Evolutionary conservation across 2,329 filamentous ascomycete species (phyloP).

Genomic region (Fonsecaea pedrosoi): DNA sequence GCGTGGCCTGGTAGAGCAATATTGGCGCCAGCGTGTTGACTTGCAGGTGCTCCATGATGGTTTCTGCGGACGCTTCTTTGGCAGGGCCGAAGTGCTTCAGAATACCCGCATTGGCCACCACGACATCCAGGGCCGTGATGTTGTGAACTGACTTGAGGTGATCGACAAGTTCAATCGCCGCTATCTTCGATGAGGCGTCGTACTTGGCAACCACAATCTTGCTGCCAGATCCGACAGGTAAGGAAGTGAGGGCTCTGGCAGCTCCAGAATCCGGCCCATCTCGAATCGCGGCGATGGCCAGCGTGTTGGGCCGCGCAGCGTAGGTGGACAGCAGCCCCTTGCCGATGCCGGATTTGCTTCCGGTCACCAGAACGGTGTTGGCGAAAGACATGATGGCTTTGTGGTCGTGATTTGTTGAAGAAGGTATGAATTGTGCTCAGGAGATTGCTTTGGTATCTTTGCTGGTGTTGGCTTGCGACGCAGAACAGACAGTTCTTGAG

Average conservation of each 20-base stretch:
- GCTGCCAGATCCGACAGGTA: conserved; percentile 47
- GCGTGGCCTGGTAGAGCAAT: conserved; percentile 46
- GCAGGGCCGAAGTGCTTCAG: conserved; percentile 45
- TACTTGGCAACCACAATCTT: conserved; percentile 51
- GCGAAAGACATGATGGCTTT: conserved; percentile 24
- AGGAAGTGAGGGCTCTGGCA: conserved; percentile 41
- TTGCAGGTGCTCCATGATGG: conserved; percentile 49
- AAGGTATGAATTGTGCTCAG: background rate
- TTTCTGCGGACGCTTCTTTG: conserved; percentile 45
- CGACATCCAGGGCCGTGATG: conserved; percentile 54
- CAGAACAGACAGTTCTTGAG: background rate
- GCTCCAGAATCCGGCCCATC: conserved; percentile 28
- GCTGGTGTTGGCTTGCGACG: background rate
- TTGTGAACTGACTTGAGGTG: conserved; percentile 42
- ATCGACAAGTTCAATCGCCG: conserved; percentile 44
- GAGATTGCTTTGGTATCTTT: background rate
- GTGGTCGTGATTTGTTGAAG: background rate
- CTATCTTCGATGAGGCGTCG: conserved; percentile 47
- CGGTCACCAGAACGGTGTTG: conserved; percentile 30
- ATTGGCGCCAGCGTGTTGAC: conserved; percentile 50
- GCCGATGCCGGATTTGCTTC: conserved; percentile 33
- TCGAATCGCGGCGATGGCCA: conserved; percentile 35
- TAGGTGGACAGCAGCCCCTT: conserved; percentile 32
- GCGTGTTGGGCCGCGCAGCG: conserved; percentile 28
- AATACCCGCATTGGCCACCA: conserved; percentile 61